A percentile compares a stretch with the other conserved stretches of the same genome.
These are phyloP conservation scores for Cercospora berteroae DNA, from an alignment of 2,329 filamentous ascomycete species.

Conservation along the genomic window DNA sequence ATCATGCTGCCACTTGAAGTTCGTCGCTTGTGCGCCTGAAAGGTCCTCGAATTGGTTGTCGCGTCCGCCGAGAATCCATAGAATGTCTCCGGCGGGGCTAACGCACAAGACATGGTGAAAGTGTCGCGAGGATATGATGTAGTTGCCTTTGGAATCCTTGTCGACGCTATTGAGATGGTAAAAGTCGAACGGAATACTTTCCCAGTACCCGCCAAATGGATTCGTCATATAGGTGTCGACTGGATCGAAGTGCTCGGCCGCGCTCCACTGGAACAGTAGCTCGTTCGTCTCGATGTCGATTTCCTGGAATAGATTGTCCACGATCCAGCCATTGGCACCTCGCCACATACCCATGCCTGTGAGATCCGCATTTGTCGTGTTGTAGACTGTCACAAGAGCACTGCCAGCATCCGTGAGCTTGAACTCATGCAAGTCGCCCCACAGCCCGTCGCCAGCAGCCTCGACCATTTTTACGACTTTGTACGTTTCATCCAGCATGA, in stretches of 20 bases:
- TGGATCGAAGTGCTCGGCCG: conserved; percentile 39
- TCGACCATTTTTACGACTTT: conserved; percentile 31
- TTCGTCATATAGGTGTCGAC: conserved; percentile 33
- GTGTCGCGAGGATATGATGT: conserved; percentile 49
- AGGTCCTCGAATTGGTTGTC: conserved; percentile 45
- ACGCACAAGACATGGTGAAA: conserved; percentile 47
- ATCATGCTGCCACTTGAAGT: conserved; percentile 55
- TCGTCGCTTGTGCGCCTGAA: conserved; percentile 45
- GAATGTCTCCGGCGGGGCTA: conserved; percentile 44
- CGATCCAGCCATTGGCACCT: conserved; percentile 41
- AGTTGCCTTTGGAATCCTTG: conserved; percentile 49
- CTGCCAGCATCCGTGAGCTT: conserved; percentile 43
- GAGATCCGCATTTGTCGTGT: conserved; percentile 33
- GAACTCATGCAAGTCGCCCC: conserved; percentile 48
- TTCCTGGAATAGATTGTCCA: conserved; percentile 48
- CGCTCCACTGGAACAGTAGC: conserved; percentile 44
- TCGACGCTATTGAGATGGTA: conserved; percentile 57
- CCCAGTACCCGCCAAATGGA: conserved; percentile 42
- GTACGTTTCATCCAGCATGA: conserved; percentile 37
- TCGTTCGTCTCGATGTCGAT: conserved; percentile 43
- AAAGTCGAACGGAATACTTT: conserved; percentile 41
- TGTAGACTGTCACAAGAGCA: conserved; percentile 48
- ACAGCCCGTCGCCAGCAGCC: conserved; percentile 32
- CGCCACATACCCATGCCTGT: conserved; percentile 29
- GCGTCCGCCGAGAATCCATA: conserved; percentile 54